Evolutionary conservation across 2,329 filamentous ascomycete genomes (phyloP).

Genomic region (Beauveria australis): DNA sequence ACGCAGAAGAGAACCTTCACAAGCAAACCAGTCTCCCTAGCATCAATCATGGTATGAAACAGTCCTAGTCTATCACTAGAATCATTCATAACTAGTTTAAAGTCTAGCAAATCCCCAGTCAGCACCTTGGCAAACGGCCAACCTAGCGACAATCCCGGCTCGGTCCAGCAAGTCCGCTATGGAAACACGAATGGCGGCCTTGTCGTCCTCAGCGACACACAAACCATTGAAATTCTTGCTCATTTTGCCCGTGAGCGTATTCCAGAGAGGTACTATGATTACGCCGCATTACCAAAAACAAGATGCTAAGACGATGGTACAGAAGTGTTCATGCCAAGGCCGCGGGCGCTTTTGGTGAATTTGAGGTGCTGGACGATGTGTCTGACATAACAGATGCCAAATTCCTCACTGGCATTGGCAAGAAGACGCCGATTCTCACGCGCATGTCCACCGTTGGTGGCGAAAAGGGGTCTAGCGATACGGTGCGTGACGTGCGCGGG

Average conservation of each 20-base stretch:
- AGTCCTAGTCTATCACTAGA: neutral
- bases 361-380: conserved; percentile 47
- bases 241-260: conserved; percentile 53
- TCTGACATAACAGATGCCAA: conserved; percentile 43
- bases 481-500: conserved; percentile 58
- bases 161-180: conserved; percentile 17
- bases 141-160: conserved; percentile 15
- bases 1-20: too few species aligned
- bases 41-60: neutral
- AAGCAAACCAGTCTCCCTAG: neutral
- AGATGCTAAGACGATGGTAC: neutral
- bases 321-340: conserved; percentile 18
- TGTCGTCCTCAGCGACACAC: conserved; percentile 40
- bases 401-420: conserved; percentile 41
- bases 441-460: conserved; percentile 62
- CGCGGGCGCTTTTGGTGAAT: conserved; percentile 40
- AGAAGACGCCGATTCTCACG: conserved; percentile 35
- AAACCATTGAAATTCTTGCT: conserved; percentile 46
- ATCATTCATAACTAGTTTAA: neutral
- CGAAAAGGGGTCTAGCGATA: conserved; percentile 55
- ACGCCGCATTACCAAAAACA: neutral
- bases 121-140: conserved; percentile 10
- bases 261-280: conserved; percentile 35
- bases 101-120: neutral
- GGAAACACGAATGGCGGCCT: conserved; percentile 27